Percentiles rank a stretch among this genome's conserved stretches.
Conservation (phyloP, 2,329 filamentous ascomycete species). For the Uncinocarpus reesii region DNA sequence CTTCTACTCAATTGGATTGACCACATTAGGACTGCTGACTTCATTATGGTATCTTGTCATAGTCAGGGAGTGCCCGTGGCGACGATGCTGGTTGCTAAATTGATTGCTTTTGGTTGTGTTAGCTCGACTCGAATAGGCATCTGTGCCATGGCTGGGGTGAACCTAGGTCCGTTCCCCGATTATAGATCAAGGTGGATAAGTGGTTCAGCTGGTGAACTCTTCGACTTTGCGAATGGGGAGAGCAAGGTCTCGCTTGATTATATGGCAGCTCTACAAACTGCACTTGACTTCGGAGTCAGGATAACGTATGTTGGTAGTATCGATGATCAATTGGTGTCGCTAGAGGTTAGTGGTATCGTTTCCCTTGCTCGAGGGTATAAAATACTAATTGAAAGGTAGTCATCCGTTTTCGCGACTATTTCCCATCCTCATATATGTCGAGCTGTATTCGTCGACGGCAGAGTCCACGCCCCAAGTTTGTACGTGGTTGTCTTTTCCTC, state of each 20-base stretch:
- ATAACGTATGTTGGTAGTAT: slow-evolving; percentile 88
- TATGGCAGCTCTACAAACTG: slow-evolving; percentile 60
- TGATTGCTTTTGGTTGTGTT: slow-evolving; percentile 82
- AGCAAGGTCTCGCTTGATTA: slow-evolving; percentile 77
- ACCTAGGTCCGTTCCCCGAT: slow-evolving; percentile 82
- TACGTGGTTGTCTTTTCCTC: slow-evolving; percentile 30
- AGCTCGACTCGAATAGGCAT: slow-evolving; percentile 68
- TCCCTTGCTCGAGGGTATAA: slow-evolving; percentile 14
- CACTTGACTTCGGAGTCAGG: slow-evolving; percentile 67
- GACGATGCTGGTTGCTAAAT: slow-evolving; percentile 81
- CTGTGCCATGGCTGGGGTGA: slow-evolving; percentile 84
- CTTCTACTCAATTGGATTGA: slow-evolving; percentile 91
- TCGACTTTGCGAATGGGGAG: slow-evolving; percentile 77
- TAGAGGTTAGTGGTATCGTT: slow-evolving; percentile 53
- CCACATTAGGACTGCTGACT: slow-evolving; percentile 73
- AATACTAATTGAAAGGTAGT: slow-evolving; percentile 37
- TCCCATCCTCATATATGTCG: slow-evolving; percentile 89
- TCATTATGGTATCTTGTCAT: slow-evolving; percentile 86
- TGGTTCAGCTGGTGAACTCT: slow-evolving; percentile 84
- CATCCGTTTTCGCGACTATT: slow-evolving; percentile 74
- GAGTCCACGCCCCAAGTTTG: slow-evolving; percentile 87
- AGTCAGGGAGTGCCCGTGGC: slow-evolving; percentile 92
- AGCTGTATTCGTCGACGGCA: slow-evolving; percentile 90
- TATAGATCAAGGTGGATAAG: slow-evolving; percentile 85
- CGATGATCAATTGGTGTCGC: slow-evolving; percentile 87